These are phyloP conservation scores for Podaxis sp. DNA, from an alignment of 768 basidiomycete species.

Conservation along the genomic window DNA sequence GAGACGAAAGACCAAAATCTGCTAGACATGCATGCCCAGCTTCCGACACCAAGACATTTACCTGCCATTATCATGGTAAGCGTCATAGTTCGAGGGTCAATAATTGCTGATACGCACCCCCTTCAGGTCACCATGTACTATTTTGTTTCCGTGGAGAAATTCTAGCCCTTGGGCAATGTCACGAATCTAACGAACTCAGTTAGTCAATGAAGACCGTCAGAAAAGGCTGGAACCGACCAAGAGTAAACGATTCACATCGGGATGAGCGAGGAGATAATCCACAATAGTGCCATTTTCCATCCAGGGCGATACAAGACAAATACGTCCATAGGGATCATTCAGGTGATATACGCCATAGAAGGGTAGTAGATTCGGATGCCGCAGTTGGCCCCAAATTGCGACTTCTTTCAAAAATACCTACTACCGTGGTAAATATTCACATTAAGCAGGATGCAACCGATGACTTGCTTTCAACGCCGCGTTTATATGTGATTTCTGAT, in stretches of 20 bases:
- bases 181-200: neutral
- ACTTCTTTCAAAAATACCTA: slow-evolving; percentile 4
- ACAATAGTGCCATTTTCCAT: slow-evolving; percentile 12
- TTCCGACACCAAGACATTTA: slow-evolving; percentile 2
- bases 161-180: neutral
- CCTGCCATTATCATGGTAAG: neutral
- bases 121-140: slow-evolving; percentile 11
- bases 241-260: neutral
- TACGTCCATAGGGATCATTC: neutral
- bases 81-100: neutral
- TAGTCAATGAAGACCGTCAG: neutral
- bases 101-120: neutral
- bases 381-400: slow-evolving; percentile 9
- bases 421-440: neutral
- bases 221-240: neutral
- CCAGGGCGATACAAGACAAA: slow-evolving; percentile 13
- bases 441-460: neutral
- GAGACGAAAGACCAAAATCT: slow-evolving; percentile 7
- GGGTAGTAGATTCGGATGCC: slow-evolving; percentile 10
- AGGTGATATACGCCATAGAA: slow-evolving; percentile 14
- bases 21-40: neutral
- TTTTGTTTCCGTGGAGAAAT: slow-evolving; percentile 1
- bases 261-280: neutral
- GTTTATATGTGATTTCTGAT: slow-evolving; percentile 15
- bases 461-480: neutral